phyloP scores from a whole-genome alignment of 805 yeast genomes.

The Vanderwaltozyma yarrowii region DNA sequence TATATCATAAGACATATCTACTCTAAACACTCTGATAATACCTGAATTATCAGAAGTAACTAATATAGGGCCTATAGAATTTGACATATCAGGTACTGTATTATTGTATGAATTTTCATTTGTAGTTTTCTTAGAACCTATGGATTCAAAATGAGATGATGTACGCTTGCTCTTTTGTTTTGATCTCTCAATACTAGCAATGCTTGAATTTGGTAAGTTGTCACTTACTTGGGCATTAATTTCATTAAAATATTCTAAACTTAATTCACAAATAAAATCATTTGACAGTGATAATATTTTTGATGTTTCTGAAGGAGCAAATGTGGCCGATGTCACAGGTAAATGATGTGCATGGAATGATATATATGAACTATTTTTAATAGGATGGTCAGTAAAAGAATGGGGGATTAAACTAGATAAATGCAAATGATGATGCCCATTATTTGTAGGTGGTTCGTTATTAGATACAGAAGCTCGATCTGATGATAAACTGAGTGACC shows the following conservation, averaged over 20 bases:
- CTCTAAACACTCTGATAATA: slow-evolving; percentile 63
- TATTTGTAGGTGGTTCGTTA: not conserved
- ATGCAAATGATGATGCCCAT: not conserved
- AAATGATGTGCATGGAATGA: slow-evolving; percentile 71
- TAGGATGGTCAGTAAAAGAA: not conserved
- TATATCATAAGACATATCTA: slow-evolving; percentile 53
- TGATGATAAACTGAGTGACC: not conserved
- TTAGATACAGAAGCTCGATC: not conserved
- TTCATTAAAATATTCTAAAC: slow-evolving; percentile 20
- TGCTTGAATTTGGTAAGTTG: too few species aligned
- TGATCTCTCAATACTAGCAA: too few species aligned
- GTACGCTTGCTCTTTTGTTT: too few species aligned
- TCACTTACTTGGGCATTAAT: not conserved
- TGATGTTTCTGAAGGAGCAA: slow-evolving; percentile 66
- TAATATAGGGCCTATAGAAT: slow-evolving; percentile 39
- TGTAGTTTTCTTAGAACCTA: not conserved
- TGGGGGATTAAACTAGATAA: not conserved
- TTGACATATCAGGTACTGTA: slow-evolving; percentile 18
- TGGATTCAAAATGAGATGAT: not conserved
- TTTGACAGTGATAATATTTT: slow-evolving; percentile 60
- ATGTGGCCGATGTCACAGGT: slow-evolving; percentile 60
- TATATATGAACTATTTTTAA: slow-evolving; percentile 50
- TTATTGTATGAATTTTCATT: not conserved
- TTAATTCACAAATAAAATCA: slow-evolving; percentile 66
- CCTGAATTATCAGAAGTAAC: slow-evolving; percentile 74